A percentile compares a stretch with the other conserved stretches of the same genome.
phyloP scores from a whole-genome alignment of 2,329 filamentous ascomycete species.

The Pseudopyrenochaeta lycopersici region DNA sequence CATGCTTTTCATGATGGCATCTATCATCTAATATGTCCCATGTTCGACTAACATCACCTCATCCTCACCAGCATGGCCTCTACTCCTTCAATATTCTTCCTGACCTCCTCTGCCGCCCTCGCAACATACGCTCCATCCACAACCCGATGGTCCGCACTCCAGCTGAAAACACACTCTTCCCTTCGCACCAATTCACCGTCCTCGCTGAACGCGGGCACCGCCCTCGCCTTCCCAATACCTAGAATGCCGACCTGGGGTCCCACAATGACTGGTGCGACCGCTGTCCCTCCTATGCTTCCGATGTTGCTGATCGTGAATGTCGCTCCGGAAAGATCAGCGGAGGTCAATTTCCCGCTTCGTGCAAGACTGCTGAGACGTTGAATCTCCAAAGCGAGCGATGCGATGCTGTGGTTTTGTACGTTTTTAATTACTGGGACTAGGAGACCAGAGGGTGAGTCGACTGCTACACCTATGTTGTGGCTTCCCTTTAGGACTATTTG shows the following conservation, averaged over 20 bases:
- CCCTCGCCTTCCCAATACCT: conserved; percentile 82
- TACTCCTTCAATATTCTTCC: conserved; percentile 80
- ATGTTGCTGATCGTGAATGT: conserved; percentile 98
- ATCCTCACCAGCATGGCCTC: conserved; percentile 83
- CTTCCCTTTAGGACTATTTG: conserved; percentile 78
- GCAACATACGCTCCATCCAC: conserved; percentile 96
- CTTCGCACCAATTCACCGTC: conserved; percentile 70
- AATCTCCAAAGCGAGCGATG: conserved; percentile 80
- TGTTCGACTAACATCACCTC: conserved; percentile 16
- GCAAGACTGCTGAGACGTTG: conserved; percentile 77
- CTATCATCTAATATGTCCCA: not conserved
- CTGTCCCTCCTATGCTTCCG: conserved; percentile 91
- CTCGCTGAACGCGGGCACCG: conserved; percentile 78
- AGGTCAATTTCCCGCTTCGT: conserved; percentile 75
- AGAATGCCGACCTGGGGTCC: conserved; percentile 91
- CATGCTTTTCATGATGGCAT: conserved; percentile 2
- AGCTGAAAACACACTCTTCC: conserved; percentile 90
- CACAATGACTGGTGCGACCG: conserved; percentile 90
- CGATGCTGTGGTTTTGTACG: conserved; percentile 78
- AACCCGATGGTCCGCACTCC: conserved; percentile 94
- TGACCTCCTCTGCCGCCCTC: conserved; percentile 83
- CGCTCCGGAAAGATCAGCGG: conserved; percentile 80
- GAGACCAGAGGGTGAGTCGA: conserved; percentile 89
- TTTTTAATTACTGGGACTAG: conserved; percentile 92
- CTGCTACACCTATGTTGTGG: conserved; percentile 95